A percentile compares a stretch with the other conserved stretches of the same genome.
Evolutionary conservation across 78 protist genomes (phyloP).

Genomic region (Isochrysis galbana): DNA sequence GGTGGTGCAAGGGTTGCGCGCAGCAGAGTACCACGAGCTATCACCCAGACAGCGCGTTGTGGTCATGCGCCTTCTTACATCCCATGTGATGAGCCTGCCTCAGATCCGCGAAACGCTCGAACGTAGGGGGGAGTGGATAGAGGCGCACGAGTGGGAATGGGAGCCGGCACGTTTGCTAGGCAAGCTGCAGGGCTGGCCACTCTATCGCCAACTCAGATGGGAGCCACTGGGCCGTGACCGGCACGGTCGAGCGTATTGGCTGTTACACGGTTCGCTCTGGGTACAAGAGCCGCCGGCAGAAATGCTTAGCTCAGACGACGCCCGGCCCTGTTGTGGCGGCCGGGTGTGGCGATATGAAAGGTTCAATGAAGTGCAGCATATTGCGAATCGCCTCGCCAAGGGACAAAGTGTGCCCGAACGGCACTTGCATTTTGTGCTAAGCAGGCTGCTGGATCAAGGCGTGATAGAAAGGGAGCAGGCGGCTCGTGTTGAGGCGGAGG

Average conservation of each 20-base stretch:
- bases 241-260: background rate
- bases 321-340: too few relatives aligned
- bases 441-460: background rate
- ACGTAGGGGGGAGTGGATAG: too few relatives aligned
- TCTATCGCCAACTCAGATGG: background rate
- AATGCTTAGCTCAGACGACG: too few relatives aligned
- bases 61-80: too few relatives aligned
- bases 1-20: too few relatives aligned
- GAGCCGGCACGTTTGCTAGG: background rate
- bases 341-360: too few relatives aligned
- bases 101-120: too few relatives aligned
- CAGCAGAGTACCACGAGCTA: too few relatives aligned
- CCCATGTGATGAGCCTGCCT: too few relatives aligned
- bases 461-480: background rate
- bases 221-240: background rate
- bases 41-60: too few relatives aligned
- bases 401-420: background rate
- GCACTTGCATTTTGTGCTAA: background rate
- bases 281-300: background rate
- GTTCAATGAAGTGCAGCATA: too few relatives aligned
- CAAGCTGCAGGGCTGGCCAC: background rate
- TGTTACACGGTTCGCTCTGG: background rate
- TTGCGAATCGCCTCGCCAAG: too few relatives aligned
- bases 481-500: background rate
- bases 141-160: background rate